Percentiles rank a stretch among this genome's conserved stretches.
Conservation (phyloP, 2,329 filamentous ascomycete species). For the Fusarium nodosum region DNA sequence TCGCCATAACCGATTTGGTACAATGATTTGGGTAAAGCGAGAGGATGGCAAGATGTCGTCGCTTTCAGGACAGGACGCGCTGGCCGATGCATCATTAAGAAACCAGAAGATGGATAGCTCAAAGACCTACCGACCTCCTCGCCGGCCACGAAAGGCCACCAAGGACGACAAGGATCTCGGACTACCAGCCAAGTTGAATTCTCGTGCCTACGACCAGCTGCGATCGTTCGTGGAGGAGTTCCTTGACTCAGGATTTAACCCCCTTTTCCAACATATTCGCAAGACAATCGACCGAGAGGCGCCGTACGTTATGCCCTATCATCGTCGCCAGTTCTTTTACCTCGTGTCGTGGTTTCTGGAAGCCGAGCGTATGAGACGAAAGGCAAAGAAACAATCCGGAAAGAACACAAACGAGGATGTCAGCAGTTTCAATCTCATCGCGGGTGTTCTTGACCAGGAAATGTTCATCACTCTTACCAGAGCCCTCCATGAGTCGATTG, state of each 20-base stretch:
- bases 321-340: conserved; percentile 91
- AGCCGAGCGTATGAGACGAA: conserved; percentile 81
- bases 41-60: conserved; percentile 87
- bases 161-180: conserved; percentile 82
- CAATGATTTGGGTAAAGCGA: conserved; percentile 96
- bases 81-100: conserved; percentile 78
- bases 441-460: conserved; percentile 91
- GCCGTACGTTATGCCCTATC: conserved; percentile 81
- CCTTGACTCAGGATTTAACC: conserved; percentile 94
- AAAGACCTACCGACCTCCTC: conserved; percentile 91
- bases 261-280: conserved; percentile 85
- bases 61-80: conserved; percentile 87
- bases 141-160: conserved; percentile 71
- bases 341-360: conserved; percentile 92
- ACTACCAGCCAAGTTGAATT: conserved; percentile 76
- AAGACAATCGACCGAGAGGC: conserved; percentile 93
- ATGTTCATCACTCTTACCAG: conserved; percentile 92
- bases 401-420: conserved; percentile 65
- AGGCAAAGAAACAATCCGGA: conserved; percentile 67
- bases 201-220: conserved; percentile 80
- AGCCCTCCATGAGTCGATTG: conserved; percentile 81
- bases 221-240: conserved; percentile 91
- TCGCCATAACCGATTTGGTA: conserved; percentile 93
- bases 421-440: conserved; percentile 87
- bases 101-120: conserved; percentile 90